Conservation (phyloP, 2,329 filamentous ascomycete species). For the Diaporthe citrichinensis region DNA sequence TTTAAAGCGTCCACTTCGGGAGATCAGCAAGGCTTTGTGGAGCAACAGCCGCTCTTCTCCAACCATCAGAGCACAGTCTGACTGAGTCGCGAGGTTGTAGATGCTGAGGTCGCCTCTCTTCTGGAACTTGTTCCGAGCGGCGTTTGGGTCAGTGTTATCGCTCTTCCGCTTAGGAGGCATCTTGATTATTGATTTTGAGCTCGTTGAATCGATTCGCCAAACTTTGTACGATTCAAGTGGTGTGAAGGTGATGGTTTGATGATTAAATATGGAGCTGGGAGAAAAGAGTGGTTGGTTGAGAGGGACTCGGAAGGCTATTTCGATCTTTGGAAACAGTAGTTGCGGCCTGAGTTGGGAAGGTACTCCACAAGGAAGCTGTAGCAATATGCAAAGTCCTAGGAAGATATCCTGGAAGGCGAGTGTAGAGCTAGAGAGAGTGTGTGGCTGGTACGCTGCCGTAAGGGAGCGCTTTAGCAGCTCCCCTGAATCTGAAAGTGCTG, state of each 20-base stretch:
- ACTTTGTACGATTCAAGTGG: not conserved
- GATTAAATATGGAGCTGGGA: no score
- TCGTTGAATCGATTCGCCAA: accelerated
- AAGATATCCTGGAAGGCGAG: not conserved
- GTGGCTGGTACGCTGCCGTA: not conserved
- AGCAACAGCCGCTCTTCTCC: accelerated
- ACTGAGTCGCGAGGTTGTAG: not conserved
- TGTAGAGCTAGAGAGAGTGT: not conserved
- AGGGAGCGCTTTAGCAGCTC: not conserved
- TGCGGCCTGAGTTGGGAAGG: no score
- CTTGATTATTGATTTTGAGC: not conserved
- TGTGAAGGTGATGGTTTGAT: not conserved
- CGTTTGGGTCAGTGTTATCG: not conserved
- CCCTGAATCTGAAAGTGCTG: not conserved
- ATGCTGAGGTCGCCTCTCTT: not conserved
- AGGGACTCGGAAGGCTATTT: no score
- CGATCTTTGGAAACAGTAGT: no score
- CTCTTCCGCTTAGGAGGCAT: not conserved
- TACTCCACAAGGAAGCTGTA: not conserved
- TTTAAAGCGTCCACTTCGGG: not conserved
- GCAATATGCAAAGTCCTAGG: not conserved
- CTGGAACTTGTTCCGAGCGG: not conserved
- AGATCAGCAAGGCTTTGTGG: not conserved
- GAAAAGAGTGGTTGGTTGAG: no score
- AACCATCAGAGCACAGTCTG: not conserved